Evolutionary conservation across 129 eudicot genomes (phyloP).

Genomic region (Calendula officinalis): DNA sequence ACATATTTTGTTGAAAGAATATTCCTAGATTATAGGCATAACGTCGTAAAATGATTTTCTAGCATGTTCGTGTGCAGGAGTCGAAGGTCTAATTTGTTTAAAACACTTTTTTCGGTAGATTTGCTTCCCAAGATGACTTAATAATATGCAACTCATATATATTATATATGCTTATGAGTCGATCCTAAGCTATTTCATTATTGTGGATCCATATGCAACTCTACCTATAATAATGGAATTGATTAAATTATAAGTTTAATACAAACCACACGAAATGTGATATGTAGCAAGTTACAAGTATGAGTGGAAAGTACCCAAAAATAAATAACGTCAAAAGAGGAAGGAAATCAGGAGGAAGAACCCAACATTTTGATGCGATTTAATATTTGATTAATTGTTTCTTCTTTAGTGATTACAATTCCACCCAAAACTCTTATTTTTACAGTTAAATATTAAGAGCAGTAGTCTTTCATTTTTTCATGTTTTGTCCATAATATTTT

Average conservation of each 20-base stretch:
- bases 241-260: constrained; percentile 25
- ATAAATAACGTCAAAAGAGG: constrained; percentile 1
- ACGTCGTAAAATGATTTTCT: too few relatives aligned
- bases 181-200: background rate
- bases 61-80: too few relatives aligned
- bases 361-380: background rate
- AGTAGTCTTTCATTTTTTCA: too few relatives aligned
- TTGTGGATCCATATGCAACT: constrained; percentile 27
- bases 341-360: background rate
- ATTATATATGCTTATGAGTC: constrained; percentile 15
- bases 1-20: too few relatives aligned
- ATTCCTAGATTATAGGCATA: too few relatives aligned
- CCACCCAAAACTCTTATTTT: too few relatives aligned
- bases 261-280: constrained; percentile 12
- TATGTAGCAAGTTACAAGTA: too few relatives aligned
- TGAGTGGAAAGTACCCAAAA: constrained; percentile 21
- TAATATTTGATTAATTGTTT: background rate
- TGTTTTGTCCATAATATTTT: too few relatives aligned
- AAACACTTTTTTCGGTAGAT: background rate
- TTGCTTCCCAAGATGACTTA: background rate
- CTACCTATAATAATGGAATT: constrained; percentile 11
- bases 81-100: too few relatives aligned
- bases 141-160: background rate
- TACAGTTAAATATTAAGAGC: too few relatives aligned
- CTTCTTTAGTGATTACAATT: too few relatives aligned